Conservation (phyloP, 768 basidiomycete genomes). For the Galerina sulciceps region DNA sequence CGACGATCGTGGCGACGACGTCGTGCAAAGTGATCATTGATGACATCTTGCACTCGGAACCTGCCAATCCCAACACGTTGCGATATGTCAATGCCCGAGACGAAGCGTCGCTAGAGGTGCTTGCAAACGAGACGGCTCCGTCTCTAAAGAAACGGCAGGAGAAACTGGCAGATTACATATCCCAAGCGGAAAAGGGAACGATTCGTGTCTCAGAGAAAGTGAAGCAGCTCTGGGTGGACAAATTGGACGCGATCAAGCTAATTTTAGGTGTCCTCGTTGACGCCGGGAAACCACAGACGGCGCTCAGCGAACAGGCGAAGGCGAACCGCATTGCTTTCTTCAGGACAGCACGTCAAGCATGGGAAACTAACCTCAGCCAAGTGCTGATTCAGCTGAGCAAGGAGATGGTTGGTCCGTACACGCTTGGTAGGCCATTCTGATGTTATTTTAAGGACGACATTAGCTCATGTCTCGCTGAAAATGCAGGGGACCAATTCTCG, state of each 20-base stretch:
- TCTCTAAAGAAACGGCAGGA: conserved; percentile 50
- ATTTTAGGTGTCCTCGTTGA: conserved; percentile 50
- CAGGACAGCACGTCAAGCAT: conserved; percentile 48
- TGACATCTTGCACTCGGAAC: conserved; percentile 65
- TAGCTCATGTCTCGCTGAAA: neutral
- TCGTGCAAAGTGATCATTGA: conserved; percentile 56
- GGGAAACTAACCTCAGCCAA: conserved; percentile 53
- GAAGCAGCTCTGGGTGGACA: conserved; percentile 63
- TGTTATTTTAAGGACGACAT: neutral
- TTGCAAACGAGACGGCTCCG: conserved; percentile 47
- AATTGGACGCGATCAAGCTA: conserved; percentile 46
- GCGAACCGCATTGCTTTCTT: conserved; percentile 54
- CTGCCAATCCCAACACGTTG: conserved; percentile 66
- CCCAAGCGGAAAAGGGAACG: conserved; percentile 51
- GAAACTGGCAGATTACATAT: conserved; percentile 52
- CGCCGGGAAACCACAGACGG: conserved; percentile 41
- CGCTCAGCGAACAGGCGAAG: conserved; percentile 44
- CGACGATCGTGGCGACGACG: conserved; percentile 74
- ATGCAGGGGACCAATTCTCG: conserved; percentile 79
- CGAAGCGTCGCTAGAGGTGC: conserved; percentile 48
- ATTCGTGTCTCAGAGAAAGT: conserved; percentile 66
- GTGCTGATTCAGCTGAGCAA: conserved; percentile 52
- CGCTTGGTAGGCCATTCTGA: conserved; percentile 54
- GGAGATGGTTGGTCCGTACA: conserved; percentile 66
- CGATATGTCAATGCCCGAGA: conserved; percentile 63